Base-by-base conservation (phyloP, 1,284 basidiomycete species). In the Cutaneotrichosporon daszewskae region DNA sequence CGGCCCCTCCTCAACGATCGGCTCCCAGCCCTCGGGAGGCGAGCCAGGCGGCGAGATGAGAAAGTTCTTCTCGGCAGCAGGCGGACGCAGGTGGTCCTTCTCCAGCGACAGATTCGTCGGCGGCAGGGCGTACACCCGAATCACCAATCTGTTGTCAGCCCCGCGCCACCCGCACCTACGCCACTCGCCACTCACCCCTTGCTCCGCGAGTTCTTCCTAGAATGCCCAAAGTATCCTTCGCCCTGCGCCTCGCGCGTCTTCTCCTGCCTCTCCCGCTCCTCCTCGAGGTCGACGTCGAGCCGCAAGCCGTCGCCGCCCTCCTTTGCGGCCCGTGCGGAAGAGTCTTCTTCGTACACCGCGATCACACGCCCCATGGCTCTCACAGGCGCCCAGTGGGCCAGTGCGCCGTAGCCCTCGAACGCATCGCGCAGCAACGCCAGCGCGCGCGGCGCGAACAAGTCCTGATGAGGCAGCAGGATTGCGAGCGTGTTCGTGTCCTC, bases 11-110 rank as follows among this genome's bases (percentile, higher is more conserved):
- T 99, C 95, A 32, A 75, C 74, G 49, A 91, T 80, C 23, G 81
- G 89, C 63, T 95, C 90, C 94, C 94, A 99, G 1, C 94, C 94
- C 2, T 95, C 83, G 0, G 94, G 94, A 0, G 95, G 94, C 0
- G 88, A 92, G n/a, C 94, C 95, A 1, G 95, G 95, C 1, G 94
- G 94, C 0, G 91, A 96, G 57, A 98, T 94, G 40, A 98, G 78
- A 72, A 97, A 97, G 73, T 98, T 97, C 73, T 88, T 88, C 58
- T 89, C 85, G 28, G 82, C 63, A 0, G 77, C 74, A 0, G 94
- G 94, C 0, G 88, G 87, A 22, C 76, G 78, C 34, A 96, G 79
- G 57, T 84, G 51, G 19, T 55, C 51, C 20, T 57, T 72, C 64
- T 31, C 72, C 68, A 49, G 69, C 22, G 53, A 37, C 38, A 71